Percentiles rank a stretch among this genome's conserved stretches.
Evolutionary conservation across 2,329 filamentous ascomycete species (phyloP).

Genomic region (Ampelomyces quisqualis): DNA sequence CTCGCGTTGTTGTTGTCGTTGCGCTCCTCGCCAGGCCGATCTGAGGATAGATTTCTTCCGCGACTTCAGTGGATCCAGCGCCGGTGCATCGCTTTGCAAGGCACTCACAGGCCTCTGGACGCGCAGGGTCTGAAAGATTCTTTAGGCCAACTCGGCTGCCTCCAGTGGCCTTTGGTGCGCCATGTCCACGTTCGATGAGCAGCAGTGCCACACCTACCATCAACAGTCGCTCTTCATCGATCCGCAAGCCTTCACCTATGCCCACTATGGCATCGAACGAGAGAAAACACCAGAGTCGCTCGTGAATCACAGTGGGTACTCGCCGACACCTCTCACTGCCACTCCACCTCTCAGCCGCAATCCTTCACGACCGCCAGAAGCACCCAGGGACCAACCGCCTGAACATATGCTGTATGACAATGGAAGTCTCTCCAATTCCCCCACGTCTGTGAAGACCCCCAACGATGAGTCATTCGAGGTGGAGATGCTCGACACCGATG

Average conservation of each 20-base stretch:
- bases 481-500: slow-evolving; percentile 36
- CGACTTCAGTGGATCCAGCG: slow-evolving; percentile 24
- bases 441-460: slow-evolving; percentile 39
- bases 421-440: slow-evolving; percentile 39
- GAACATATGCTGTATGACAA: slow-evolving; percentile 38
- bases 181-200: slow-evolving; percentile 35
- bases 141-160: slow-evolving; percentile 23
- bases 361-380: slow-evolving; percentile 34
- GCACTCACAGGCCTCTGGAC: slow-evolving; percentile 32
- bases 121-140: slow-evolving; percentile 24
- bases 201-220: slow-evolving; percentile 21
- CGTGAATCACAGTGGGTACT: slow-evolving; percentile 36
- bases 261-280: slow-evolving; percentile 27
- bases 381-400: slow-evolving; percentile 27
- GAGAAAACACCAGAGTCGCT: slow-evolving; percentile 41
- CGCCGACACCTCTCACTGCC: slow-evolving; percentile 38
- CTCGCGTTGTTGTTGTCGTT: slow-evolving; percentile 22
- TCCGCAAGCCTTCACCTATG: slow-evolving; percentile 22
- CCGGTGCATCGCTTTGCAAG: slow-evolving; percentile 24
- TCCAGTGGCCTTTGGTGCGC: slow-evolving; percentile 22
- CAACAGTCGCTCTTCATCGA: slow-evolving; percentile 22
- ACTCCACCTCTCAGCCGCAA: slow-evolving; percentile 37
- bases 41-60: slow-evolving; percentile 23
- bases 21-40: slow-evolving; percentile 21
- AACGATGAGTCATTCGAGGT: slow-evolving; percentile 37